A percentile compares a stretch with the other conserved stretches of the same genome.
Conservation (phyloP, 139 green algal species). For the Chlorella sorokiniana region DNA sequence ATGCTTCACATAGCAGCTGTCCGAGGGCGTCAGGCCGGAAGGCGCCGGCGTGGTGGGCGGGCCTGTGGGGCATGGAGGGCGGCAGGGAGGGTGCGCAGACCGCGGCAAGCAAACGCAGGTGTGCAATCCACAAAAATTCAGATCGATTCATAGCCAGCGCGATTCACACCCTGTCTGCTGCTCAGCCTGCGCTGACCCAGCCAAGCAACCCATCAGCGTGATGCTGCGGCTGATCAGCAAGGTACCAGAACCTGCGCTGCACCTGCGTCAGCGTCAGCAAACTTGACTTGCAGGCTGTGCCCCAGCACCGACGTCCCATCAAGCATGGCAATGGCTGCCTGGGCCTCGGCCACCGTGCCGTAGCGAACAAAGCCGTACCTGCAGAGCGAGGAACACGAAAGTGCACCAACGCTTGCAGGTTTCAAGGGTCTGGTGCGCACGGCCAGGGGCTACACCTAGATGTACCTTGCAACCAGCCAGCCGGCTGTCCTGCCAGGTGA, state of each 20-base stretch:
- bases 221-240: neutral
- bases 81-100: neutral
- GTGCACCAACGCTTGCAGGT: too few relatives aligned
- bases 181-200: too few relatives aligned
- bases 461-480: too few relatives aligned
- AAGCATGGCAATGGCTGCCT: slow-evolving; percentile 36
- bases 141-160: too few relatives aligned
- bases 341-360: slow-evolving; percentile 16
- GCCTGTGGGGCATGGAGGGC: neutral
- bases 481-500: too few relatives aligned
- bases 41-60: slow-evolving; percentile 23
- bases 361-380: slow-evolving; percentile 55
- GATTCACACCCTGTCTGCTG: too few relatives aligned
- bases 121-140: too few relatives aligned
- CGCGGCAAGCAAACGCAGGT: too few relatives aligned
- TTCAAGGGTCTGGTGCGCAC: too few relatives aligned
- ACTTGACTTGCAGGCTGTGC: slow-evolving; percentile 53
- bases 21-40: slow-evolving; percentile 45
- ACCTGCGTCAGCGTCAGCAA: slow-evolving; percentile 49
- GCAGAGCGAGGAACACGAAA: neutral
- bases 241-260: neutral
- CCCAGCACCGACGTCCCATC: slow-evolving; percentile 37
- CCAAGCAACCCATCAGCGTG: too few relatives aligned
- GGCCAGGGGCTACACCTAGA: too few relatives aligned
- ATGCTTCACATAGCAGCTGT: slow-evolving; percentile 52